Evolutionary conservation across 306 rosid species (phyloP).

Genomic region (Acacia melanoxylon): DNA sequence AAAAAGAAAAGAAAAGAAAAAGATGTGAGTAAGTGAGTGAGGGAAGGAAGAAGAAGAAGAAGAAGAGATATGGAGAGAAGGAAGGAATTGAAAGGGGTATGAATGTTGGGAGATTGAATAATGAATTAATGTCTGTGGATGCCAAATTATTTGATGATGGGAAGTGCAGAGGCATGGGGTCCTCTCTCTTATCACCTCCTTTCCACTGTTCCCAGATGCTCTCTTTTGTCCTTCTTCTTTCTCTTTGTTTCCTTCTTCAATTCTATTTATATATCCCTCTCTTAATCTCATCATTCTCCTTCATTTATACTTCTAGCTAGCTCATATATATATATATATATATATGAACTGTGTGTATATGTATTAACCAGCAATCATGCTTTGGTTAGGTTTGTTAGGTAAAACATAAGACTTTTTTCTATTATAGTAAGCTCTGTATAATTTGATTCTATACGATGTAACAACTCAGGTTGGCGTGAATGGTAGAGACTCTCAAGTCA

Average conservation of each 20-base stretch:
- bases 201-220: background rate
- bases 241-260: background rate
- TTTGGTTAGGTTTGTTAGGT: background rate
- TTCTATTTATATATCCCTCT: background rate
- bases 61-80: conserved; percentile 3
- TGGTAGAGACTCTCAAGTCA: background rate
- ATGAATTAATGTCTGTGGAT: background rate
- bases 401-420: background rate
- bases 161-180: background rate
- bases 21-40: background rate
- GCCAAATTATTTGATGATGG: conserved; percentile 13
- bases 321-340: background rate
- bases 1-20: background rate
- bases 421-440: background rate
- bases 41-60: background rate
- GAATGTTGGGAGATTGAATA: conserved; percentile 14
- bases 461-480: background rate
- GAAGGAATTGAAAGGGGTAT: background rate
- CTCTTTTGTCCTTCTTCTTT: background rate
- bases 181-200: background rate
- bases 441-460: background rate
- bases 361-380: no score
- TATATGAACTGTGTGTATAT: background rate
- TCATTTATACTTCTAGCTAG: background rate
- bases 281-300: background rate